A percentile compares a stretch with the other conserved stretches of the same genome.
phyloP scores from a whole-genome alignment of 2,329 filamentous ascomycete species.

The Botryotinia narcissicola region DNA sequence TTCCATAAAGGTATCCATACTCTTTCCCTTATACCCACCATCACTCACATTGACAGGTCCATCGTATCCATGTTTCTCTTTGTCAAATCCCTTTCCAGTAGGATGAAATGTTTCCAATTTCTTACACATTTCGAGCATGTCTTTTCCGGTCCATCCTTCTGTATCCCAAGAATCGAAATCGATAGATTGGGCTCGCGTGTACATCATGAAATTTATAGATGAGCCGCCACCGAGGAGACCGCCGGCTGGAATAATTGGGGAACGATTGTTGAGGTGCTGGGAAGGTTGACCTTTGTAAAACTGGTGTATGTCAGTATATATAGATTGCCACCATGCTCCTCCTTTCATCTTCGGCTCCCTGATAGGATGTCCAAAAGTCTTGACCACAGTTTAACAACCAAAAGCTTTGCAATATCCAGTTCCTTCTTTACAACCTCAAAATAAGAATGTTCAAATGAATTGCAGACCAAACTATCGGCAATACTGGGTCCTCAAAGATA shows the following conservation, averaged over 20 bases:
- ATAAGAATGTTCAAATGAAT: not conserved
- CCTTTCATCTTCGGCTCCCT: not conserved
- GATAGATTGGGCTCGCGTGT: slow-evolving; percentile 45
- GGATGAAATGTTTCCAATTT: slow-evolving; percentile 56
- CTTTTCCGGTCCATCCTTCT: slow-evolving; percentile 50
- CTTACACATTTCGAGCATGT: slow-evolving; percentile 52
- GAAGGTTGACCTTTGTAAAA: slow-evolving; percentile 52
- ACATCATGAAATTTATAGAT: slow-evolving; percentile 59
- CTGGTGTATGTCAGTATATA: slow-evolving; percentile 29
- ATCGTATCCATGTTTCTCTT: slow-evolving; percentile 48
- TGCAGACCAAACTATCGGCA: not conserved
- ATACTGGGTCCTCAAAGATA: not conserved
- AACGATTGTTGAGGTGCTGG: slow-evolving; percentile 46
- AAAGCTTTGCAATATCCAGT: not conserved
- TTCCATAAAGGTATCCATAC: slow-evolving; percentile 50
- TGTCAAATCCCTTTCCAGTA: slow-evolving; percentile 26
- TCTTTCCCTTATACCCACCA: slow-evolving; percentile 46
- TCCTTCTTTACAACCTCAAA: not conserved
- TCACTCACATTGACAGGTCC: slow-evolving; percentile 57
- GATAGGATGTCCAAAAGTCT: not conserved
- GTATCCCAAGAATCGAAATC: slow-evolving; percentile 54
- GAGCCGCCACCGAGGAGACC: slow-evolving; percentile 61
- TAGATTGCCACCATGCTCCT: not conserved
- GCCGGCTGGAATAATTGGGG: slow-evolving; percentile 42
- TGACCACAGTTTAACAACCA: not conserved